These are phyloP conservation scores for Pleurotus pulmonarius DNA, from an alignment of 768 basidiomycete species.

Conservation along the genomic window DNA sequence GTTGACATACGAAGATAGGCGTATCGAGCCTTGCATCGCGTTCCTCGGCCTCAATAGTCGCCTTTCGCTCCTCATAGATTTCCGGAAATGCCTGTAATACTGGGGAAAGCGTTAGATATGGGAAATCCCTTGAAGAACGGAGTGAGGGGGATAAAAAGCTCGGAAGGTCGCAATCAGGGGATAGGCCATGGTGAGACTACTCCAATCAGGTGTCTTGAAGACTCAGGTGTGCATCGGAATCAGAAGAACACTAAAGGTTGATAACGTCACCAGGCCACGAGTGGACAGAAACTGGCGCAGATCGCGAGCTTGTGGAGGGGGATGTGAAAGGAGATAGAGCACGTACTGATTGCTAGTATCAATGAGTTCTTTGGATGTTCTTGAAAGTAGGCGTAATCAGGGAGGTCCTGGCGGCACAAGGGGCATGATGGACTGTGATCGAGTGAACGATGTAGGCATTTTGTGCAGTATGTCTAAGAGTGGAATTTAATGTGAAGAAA, in stretches of 20 bases:
- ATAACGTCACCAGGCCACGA: slow-evolving; percentile 7
- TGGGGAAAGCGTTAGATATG: slow-evolving; percentile 17
- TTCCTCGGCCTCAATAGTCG: slow-evolving; percentile 70
- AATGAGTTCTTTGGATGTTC: slow-evolving; percentile 75
- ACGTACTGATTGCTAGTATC: slow-evolving; percentile 65
- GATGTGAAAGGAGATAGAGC: neutral
- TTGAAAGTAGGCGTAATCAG: slow-evolving; percentile 73
- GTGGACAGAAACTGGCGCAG: slow-evolving; percentile 8
- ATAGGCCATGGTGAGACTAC: neutral
- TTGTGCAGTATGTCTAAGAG: slow-evolving; percentile 80
- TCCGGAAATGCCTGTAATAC: slow-evolving; percentile 69
- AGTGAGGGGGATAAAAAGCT: neutral
- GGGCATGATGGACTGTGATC: slow-evolving; percentile 86
- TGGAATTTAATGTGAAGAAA: slow-evolving; percentile 6
- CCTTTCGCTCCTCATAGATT: slow-evolving; percentile 58
- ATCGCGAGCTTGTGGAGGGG: neutral
- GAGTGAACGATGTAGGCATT: slow-evolving; percentile 85
- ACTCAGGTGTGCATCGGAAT: neutral
- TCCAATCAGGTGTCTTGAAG: neutral
- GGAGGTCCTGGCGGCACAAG: slow-evolving; percentile 77
- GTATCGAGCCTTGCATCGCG: slow-evolving; percentile 78
- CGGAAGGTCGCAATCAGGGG: neutral
- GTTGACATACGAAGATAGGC: slow-evolving; percentile 87
- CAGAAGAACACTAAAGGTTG: slow-evolving; percentile 7
- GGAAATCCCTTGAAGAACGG: neutral